Conservation (phyloP, 78 protist species). For the Dictyostelium purpureum region DNA sequence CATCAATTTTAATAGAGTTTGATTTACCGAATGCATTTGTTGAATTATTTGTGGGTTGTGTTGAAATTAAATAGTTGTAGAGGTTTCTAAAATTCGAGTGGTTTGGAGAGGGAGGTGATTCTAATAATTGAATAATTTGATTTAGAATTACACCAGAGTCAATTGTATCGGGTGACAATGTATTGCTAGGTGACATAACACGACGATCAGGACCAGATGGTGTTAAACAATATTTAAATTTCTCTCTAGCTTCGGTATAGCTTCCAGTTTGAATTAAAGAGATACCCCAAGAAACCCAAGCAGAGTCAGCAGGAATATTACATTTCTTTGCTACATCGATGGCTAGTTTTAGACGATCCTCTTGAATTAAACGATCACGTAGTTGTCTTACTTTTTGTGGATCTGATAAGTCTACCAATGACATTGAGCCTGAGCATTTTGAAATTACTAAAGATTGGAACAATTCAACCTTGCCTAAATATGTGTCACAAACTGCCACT, state of each 20-base stretch:
- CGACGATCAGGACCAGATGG: slow-evolving; percentile 45
- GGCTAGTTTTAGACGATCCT: slow-evolving; percentile 79
- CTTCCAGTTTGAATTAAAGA: slow-evolving; percentile 55
- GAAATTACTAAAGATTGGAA: slow-evolving; percentile 64
- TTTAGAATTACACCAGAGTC: slow-evolving; percentile 52
- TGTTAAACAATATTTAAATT: slow-evolving; percentile 71
- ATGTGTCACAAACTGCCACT: slow-evolving; percentile 67
- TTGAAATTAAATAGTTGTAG: slow-evolving; percentile 6
- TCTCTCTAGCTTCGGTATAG: slow-evolving; percentile 81
- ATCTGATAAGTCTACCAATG: slow-evolving; percentile 62
- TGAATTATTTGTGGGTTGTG: neutral
- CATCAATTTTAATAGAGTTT: slow-evolving; percentile 29
- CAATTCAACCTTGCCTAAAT: slow-evolving; percentile 68
- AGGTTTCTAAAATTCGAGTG: slow-evolving; percentile 46
- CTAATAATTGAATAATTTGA: slow-evolving; percentile 76
- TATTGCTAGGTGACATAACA: slow-evolving; percentile 58
- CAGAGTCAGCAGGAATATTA: slow-evolving; percentile 71
- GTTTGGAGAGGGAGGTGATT: slow-evolving; percentile 70
- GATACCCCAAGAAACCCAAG: slow-evolving; percentile 87
- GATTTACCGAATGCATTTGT: neutral
- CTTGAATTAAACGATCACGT: slow-evolving; percentile 73
- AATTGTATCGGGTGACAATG: slow-evolving; percentile 25
- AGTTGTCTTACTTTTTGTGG: slow-evolving; percentile 77
- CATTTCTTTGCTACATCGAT: slow-evolving; percentile 84
- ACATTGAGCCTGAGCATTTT: slow-evolving; percentile 51